These are phyloP conservation scores for Sparassis latifolia DNA, from an alignment of 1,284 basidiomycete species.

Conservation along the genomic window DNA sequence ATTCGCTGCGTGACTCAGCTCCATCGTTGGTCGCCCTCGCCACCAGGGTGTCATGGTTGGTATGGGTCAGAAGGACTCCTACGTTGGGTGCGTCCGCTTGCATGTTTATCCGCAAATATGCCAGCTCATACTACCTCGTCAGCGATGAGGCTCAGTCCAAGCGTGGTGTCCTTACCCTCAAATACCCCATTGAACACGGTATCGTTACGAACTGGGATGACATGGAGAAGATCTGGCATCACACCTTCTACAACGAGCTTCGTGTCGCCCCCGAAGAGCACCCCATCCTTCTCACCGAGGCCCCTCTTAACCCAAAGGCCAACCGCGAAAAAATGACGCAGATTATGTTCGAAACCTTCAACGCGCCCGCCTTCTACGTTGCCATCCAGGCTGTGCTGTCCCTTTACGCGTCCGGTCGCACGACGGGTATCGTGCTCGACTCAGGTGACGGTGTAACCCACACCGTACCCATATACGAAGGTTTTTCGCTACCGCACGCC, in stretches of 20 bases:
- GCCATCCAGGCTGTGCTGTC: slow-evolving; percentile 91
- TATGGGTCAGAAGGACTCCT: slow-evolving; percentile 85
- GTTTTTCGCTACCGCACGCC: slow-evolving; percentile 92
- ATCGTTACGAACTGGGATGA: slow-evolving; percentile 98
- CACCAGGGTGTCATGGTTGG: slow-evolving; percentile 93
- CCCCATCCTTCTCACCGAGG: slow-evolving; percentile 89
- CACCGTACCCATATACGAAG: slow-evolving; percentile 93
- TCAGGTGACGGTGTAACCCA: slow-evolving; percentile 93
- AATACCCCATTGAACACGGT: slow-evolving; percentile 78
- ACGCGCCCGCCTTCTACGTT: slow-evolving; percentile 90
- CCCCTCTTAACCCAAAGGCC: slow-evolving; percentile 90
- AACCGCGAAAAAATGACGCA: slow-evolving; percentile 97
- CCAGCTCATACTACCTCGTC: slow-evolving; percentile 5
- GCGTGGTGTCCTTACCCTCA: slow-evolving; percentile 92
- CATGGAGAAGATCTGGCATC: slow-evolving; percentile 95
- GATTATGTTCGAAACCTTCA: slow-evolving; percentile 98
- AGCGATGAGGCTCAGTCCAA: slow-evolving; percentile 93
- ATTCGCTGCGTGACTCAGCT: slow-evolving; percentile 34
- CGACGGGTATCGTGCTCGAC: slow-evolving; percentile 90
- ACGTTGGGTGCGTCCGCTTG: slow-evolving; percentile 59
- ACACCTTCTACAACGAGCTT: slow-evolving; percentile 87
- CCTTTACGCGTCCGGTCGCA: slow-evolving; percentile 88
- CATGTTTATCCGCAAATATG: not conserved
- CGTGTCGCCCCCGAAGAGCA: slow-evolving; percentile 88
- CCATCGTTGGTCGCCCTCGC: slow-evolving; percentile 88